phyloP scores from a whole-genome alignment of 1,284 basidiomycete genomes.

The Cronartium quercuum region DNA sequence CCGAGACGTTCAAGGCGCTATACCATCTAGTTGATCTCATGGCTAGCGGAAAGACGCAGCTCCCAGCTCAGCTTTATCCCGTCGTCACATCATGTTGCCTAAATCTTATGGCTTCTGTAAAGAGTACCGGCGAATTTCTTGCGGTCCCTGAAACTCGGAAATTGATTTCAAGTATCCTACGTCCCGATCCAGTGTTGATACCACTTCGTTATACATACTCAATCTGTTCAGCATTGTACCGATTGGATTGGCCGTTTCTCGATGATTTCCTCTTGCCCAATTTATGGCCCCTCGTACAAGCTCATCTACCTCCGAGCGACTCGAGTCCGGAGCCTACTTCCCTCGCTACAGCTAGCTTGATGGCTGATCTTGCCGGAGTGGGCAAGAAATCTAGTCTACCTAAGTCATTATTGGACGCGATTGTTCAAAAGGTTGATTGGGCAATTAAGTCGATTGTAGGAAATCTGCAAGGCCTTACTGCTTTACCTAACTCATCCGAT shows the following conservation, averaged over 20 bases:
- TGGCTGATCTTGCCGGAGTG: conserved; percentile 7
- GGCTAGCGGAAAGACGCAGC: neutral
- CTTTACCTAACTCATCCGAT: neutral
- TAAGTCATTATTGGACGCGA: neutral
- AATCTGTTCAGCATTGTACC: conserved; percentile 20
- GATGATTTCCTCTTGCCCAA: conserved; percentile 29
- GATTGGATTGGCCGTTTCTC: conserved; percentile 20
- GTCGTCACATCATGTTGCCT: conserved; percentile 5
- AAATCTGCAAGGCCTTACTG: neutral
- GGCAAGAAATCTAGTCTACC: conserved; percentile 14
- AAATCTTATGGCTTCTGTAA: conserved; percentile 21
- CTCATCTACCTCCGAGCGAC: neutral
- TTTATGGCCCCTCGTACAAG: conserved; percentile 1
- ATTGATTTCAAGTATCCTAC: conserved; percentile 13
- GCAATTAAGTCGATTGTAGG: conserved; percentile 11
- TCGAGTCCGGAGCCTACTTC: neutral
- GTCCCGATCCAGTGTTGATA: neutral
- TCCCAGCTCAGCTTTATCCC: neutral
- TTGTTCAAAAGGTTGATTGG: neutral
- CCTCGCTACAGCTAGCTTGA: conserved; percentile 20
- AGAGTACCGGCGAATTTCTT: conserved; percentile 19
- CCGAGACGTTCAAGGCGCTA: conserved; percentile 9
- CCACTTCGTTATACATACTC: conserved; percentile 3
- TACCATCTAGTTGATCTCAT: conserved; percentile 2
- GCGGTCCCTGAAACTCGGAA: conserved; percentile 13